These are phyloP conservation scores for Royoungia palumana DNA, from an alignment of 768 basidiomycete species.

Conservation along the genomic window DNA sequence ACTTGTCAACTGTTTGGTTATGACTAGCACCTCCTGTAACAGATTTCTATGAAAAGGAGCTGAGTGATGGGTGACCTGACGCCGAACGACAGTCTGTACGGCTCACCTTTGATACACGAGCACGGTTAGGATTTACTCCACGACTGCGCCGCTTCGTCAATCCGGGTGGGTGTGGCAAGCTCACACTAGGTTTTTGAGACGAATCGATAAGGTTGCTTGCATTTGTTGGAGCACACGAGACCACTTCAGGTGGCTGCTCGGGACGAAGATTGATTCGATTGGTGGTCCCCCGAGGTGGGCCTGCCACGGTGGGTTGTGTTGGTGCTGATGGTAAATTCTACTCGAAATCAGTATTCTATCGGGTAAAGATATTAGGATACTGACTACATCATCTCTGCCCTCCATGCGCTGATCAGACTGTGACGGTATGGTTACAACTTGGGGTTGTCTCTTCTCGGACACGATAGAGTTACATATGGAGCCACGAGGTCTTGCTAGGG, in stretches of 20 bases:
- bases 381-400: slow-evolving; percentile 3
- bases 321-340: slow-evolving; percentile 7
- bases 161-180: slow-evolving; percentile 11
- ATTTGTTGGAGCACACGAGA: background rate
- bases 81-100: too few species aligned
- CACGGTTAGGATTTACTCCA: background rate
- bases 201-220: background rate
- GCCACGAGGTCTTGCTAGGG: background rate
- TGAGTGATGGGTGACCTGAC: background rate
- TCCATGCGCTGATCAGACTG: background rate
- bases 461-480: slow-evolving; percentile 1
- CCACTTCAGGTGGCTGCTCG: background rate
- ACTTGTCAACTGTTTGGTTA: background rate
- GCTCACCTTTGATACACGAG: background rate
- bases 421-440: background rate
- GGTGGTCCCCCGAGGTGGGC: too few species aligned
- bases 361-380: background rate
- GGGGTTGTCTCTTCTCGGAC: background rate
- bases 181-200: background rate
- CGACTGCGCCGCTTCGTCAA: background rate
- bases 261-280: too few species aligned
- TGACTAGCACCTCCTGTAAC: background rate
- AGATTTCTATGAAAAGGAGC: slow-evolving; percentile 5
- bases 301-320: background rate
- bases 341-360: background rate